Evolutionary conservation across 352 stramenopile genomes (phyloP), one percentile per base, ranked within the genome.

Genomic region (Lagenidium sp.): DNA sequence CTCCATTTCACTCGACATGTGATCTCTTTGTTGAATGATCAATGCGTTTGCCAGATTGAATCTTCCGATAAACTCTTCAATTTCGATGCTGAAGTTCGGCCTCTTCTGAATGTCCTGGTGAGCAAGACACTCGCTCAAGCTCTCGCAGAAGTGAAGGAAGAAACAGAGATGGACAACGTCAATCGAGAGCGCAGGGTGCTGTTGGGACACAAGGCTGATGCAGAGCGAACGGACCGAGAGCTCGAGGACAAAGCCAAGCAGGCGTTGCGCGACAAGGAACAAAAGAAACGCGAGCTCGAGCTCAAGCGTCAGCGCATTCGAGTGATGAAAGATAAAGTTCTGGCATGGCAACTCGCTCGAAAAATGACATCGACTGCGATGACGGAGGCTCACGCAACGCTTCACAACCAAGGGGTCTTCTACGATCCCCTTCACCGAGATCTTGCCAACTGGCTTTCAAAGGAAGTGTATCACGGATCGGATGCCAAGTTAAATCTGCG

Each of bases 111-210:
- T 40, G 72, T 91, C 1, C 40, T 94, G 16, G 77, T 92, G 22
- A 83, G 65, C 57, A 94, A 92, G 41, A 94, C 77, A 3, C 60
- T 94, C 8, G 73, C 81, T 15, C 82, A 94, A 52, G 80, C 74
- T 15, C 43, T 91, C 3, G 44, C 55, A 2, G 82, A 94, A 55
- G 68, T 94, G 16, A 78, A 82, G 29, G 68, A 88, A 32, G 79
- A 94, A 22, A 47, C 77, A 21, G 79, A 92, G 42, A 74, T 90
- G 41, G 44, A 47, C 22, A 51, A 63, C 25, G 55, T 89, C 10
- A 38, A 68, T 15, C 36, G 49, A 11, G 53, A 77, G 22, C 64
- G 65, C 13, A 55, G 64, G 10, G 24, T 69, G 10, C 46, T 88
- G 22, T 44, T 72, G n/a, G 51, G 38, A 2, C 49, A 65, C 36